A percentile compares a stretch with the other conserved stretches of the same genome.
phyloP scores from a whole-genome alignment of 2,329 filamentous ascomycete species.

The Botrytis fabae region DNA sequence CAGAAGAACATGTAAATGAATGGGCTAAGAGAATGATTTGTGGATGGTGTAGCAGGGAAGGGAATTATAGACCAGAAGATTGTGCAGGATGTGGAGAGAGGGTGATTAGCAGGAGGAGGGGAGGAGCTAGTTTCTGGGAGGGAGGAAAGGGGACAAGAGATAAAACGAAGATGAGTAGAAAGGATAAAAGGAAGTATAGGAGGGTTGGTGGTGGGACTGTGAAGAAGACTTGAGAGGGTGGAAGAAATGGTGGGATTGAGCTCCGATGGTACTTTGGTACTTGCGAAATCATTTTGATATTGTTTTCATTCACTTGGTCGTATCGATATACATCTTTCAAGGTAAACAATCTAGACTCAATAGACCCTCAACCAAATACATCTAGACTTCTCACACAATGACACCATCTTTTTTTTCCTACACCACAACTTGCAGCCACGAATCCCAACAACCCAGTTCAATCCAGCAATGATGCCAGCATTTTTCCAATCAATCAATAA shows the following conservation, averaged over 20 bases:
- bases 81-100: constrained; percentile 72
- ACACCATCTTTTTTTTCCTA: neutral
- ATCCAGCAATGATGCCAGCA: neutral
- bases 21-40: constrained; percentile 85
- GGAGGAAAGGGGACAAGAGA: constrained; percentile 81
- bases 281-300: neutral
- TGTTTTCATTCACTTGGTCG: neutral
- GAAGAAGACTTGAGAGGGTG: constrained; percentile 23
- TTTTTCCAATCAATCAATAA: neutral
- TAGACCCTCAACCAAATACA: neutral
- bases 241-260: neutral
- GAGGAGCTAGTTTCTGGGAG: constrained; percentile 74
- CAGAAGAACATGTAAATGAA: constrained; percentile 71
- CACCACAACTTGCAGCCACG: neutral
- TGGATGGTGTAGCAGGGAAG: constrained; percentile 76
- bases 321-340: neutral
- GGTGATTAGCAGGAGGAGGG: constrained; percentile 64
- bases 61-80: constrained; percentile 74
- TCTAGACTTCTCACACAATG: neutral
- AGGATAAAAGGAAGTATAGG: constrained; percentile 74
- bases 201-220: constrained; percentile 47
- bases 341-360: neutral
- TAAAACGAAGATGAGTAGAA: constrained; percentile 68
- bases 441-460: neutral
- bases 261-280: neutral